Evolutionary conservation across 208 protist genomes (phyloP).

Genomic region (Crithidia thermophila): DNA sequence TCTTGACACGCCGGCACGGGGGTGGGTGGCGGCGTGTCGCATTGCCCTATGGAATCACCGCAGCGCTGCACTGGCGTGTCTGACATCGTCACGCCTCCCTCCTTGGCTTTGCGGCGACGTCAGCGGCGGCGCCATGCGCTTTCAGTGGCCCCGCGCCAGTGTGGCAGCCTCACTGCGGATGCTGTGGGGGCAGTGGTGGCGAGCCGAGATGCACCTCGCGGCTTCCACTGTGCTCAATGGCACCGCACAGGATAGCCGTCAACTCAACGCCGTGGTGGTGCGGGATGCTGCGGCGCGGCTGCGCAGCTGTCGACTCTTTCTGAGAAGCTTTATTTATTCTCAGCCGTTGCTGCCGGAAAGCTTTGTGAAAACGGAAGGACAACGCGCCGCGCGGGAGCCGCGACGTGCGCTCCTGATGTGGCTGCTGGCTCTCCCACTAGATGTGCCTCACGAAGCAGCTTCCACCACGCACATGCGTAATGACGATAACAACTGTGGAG

Average conservation of each 20-base stretch:
- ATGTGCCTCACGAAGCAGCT: too few relatives aligned
- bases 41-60: slow-evolving; percentile 35
- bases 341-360: background rate
- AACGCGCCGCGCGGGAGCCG: background rate
- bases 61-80: background rate
- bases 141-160: too few relatives aligned
- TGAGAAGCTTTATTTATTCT: background rate
- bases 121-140: background rate
- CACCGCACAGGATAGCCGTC: too few relatives aligned
- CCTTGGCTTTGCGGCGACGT: slow-evolving; percentile 2
- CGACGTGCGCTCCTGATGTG: background rate
- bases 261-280: too few relatives aligned
- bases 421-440: background rate
- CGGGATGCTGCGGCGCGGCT: background rate
- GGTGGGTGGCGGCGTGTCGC: slow-evolving; percentile 28
- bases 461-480: too few relatives aligned
- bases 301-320: slow-evolving; percentile 4
- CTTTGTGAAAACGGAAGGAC: too few relatives aligned
- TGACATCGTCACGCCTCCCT: background rate
- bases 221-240: background rate
- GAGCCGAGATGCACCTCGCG: slow-evolving; percentile 2
- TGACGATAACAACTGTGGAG: too few relatives aligned
- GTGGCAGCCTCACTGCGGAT: background rate
- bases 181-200: slow-evolving; percentile 12
- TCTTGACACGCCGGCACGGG: background rate